Evolutionary conservation across 2,329 filamentous ascomycete genomes (phyloP).

Genomic region (Aspergillus ochraceoroseus): DNA sequence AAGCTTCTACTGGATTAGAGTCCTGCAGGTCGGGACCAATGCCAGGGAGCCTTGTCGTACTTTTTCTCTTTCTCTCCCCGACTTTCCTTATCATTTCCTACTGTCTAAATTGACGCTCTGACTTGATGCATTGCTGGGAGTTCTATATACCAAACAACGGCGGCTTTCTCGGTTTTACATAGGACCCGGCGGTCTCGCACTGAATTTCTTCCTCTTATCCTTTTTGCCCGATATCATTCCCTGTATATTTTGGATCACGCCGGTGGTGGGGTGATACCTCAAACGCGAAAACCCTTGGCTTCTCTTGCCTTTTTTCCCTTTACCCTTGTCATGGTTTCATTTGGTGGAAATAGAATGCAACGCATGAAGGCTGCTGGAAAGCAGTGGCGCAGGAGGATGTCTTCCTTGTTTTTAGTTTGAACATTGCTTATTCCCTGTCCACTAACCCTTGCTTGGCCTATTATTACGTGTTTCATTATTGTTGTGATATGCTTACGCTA

Average conservation of each 20-base stretch:
- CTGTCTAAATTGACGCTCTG: conserved; percentile 15
- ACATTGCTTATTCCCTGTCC: conserved; percentile 1
- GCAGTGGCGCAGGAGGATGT: conserved; percentile 4
- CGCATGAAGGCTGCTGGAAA: conserved; percentile 5
- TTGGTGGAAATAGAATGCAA: conserved; percentile 9
- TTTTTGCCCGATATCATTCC: conserved; percentile 10
- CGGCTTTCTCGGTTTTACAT: conserved; percentile 21
- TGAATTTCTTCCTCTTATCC: conserved; percentile 10
- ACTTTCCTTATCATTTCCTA: conserved; percentile 10
- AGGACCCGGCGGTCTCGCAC: conserved; percentile 14
- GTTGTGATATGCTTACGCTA: conserved; percentile 11
- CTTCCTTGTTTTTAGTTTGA: neutral
- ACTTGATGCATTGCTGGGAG: conserved; percentile 32
- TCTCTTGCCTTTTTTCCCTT: conserved; percentile 3
- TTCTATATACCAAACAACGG: conserved; percentile 28
- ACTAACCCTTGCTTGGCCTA: conserved; percentile 2
- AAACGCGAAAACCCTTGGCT: conserved; percentile 3
- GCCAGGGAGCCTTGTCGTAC: conserved; percentile 7
- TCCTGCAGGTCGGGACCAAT: conserved; percentile 21
- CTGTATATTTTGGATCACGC: conserved; percentile 7
- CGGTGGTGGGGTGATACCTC: conserved; percentile 6
- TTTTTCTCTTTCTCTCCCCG: conserved; percentile 7
- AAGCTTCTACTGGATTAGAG: conserved; percentile 12
- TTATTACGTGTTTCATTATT: conserved; percentile 3
- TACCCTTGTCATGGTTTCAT: conserved; percentile 5